Base-by-base conservation (phyloP, 805 yeast species). In the Blastobotrys chiropterorum region DNA sequence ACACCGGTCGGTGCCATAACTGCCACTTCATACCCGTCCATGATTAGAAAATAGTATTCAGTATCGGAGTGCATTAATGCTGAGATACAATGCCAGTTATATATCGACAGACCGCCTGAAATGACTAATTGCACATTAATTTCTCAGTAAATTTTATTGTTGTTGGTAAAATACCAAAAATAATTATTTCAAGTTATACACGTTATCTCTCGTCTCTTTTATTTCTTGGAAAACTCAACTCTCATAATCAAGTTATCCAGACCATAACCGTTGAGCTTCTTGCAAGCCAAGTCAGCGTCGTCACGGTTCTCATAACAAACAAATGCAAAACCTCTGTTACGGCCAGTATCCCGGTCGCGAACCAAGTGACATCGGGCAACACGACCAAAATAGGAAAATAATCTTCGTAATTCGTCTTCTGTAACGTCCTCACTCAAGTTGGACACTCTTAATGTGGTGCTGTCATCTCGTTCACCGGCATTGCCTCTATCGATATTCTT, bases 281-380 rank as follows among this genome's bases (percentile, higher is more conserved):
- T 82, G 71, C 85, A 74, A 49, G 97, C 98, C 59, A 67, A 69
- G 71, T 86, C 83, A 44, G 98, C 99, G 60, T 72, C 74, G 53
- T 70, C 68, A 22, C 51, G 60, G 65, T 81, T 81, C 52, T 82
- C 77, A 54, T 77, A 80, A 55, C 92, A 84, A 59, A 90, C 95
- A 70, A 88, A 94, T 3, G 98, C 98, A 70, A 92, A 82, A 66
- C 99, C 99, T 73, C 89, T 86, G 44, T 96, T 86, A 70, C 84
- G 85, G 59, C 96, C 94, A 22, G 98, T 94, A 63, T 86, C 96
- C 73, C 89, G 85, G 73, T 90, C 87, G 75, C 87, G 86, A 54
- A 90, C 90, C 53, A 94, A 77, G 57, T 85, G 85, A 59, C 86
- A 86, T 73, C 96, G 85, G 63, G 79, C 80, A 53, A 80, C 74